These are phyloP conservation scores for Cadophora luteo-olivacea DNA, from an alignment of 2,329 filamentous ascomycete species.

Conservation along the genomic window DNA sequence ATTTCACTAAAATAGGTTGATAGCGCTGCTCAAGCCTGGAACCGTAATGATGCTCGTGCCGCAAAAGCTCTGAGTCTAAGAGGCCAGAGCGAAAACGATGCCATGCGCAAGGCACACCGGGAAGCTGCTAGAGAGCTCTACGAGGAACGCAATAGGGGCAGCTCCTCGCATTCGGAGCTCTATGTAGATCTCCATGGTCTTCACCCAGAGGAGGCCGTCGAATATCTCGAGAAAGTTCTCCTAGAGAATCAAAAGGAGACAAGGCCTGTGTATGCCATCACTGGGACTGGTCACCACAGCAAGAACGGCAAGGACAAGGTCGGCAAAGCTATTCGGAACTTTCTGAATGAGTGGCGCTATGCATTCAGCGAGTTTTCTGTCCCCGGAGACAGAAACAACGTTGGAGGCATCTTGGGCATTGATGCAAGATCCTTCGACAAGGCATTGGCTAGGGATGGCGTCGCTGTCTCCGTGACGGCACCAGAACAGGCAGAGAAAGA, in stretches of 20 bases:
- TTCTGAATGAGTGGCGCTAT: constrained; percentile 95
- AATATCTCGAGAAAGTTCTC: constrained; percentile 88
- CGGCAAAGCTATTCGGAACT: constrained; percentile 88
- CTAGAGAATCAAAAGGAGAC: constrained; percentile 78
- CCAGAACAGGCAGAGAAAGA: constrained; percentile 45
- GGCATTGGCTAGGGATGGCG: constrained; percentile 57
- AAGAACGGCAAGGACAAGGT: constrained; percentile 99
- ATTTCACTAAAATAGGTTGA: constrained; percentile 32
- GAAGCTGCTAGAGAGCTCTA: constrained; percentile 93
- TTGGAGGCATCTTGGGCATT: constrained; percentile 78
- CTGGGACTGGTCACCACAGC: constrained; percentile 94
- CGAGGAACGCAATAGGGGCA: constrained; percentile 86
- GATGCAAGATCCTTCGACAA: constrained; percentile 73
- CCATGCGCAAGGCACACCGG: constrained; percentile 96
- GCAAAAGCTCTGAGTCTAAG: constrained; percentile 94
- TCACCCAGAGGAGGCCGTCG: constrained; percentile 96
- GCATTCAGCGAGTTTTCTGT: constrained; percentile 96
- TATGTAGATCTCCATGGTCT: constrained; percentile 98
- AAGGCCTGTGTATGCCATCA: constrained; percentile 91
- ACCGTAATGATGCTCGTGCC: constrained; percentile 93
- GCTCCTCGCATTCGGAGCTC: constrained; percentile 67
- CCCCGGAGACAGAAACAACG: constrained; percentile 84
- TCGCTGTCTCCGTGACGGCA: constrained; percentile 23
- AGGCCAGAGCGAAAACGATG: constrained; percentile 94
- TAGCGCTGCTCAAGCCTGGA: constrained; percentile 97